Percentiles rank a stretch among this genome's conserved stretches.
phyloP scores from a whole-genome alignment of 2,329 filamentous ascomycete genomes.

The Hypoxylon sp. region DNA sequence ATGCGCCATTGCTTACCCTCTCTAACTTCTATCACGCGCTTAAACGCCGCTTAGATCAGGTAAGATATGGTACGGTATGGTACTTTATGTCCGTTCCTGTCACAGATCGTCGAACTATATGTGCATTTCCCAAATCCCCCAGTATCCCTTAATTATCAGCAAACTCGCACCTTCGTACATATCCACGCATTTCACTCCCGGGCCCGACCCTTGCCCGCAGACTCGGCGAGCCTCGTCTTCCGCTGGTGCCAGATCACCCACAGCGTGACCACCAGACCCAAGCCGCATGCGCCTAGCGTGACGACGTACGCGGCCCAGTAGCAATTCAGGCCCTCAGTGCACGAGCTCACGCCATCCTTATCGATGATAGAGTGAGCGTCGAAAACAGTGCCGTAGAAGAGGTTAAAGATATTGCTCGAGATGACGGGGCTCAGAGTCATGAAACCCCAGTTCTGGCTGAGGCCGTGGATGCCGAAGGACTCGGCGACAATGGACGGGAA shows the following conservation, averaged over 20 bases:
- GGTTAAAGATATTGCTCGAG: slow-evolving; percentile 91
- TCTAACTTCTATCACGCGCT: not conserved
- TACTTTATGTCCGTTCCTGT: slow-evolving; percentile 6
- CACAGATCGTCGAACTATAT: slow-evolving; percentile 4
- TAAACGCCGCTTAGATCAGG: slow-evolving; percentile 14
- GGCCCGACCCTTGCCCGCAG: slow-evolving; percentile 44
- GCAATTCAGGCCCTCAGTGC: slow-evolving; percentile 82
- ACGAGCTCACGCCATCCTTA: slow-evolving; percentile 79
- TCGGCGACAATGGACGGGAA: slow-evolving; percentile 92
- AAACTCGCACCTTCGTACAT: slow-evolving; percentile 4
- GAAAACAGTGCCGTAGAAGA: slow-evolving; percentile 88
- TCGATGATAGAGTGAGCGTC: slow-evolving; percentile 82
- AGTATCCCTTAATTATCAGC: not conserved
- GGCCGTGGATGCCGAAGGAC: slow-evolving; percentile 88
- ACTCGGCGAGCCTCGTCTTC: slow-evolving; percentile 54
- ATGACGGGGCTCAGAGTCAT: slow-evolving; percentile 93
- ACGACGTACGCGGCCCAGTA: slow-evolving; percentile 86
- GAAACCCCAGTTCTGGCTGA: slow-evolving; percentile 96
- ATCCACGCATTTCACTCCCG: slow-evolving; percentile 39
- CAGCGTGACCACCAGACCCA: slow-evolving; percentile 78
- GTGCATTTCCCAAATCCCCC: slow-evolving; percentile 2
- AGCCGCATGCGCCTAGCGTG: slow-evolving; percentile 79
- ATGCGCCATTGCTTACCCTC: not conserved
- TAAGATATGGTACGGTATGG: slow-evolving; percentile 7
- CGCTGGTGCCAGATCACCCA: slow-evolving; percentile 77